phyloP scores from a whole-genome alignment of 352 stramenopile genomes.

The Pythium brachiatum region DNA sequence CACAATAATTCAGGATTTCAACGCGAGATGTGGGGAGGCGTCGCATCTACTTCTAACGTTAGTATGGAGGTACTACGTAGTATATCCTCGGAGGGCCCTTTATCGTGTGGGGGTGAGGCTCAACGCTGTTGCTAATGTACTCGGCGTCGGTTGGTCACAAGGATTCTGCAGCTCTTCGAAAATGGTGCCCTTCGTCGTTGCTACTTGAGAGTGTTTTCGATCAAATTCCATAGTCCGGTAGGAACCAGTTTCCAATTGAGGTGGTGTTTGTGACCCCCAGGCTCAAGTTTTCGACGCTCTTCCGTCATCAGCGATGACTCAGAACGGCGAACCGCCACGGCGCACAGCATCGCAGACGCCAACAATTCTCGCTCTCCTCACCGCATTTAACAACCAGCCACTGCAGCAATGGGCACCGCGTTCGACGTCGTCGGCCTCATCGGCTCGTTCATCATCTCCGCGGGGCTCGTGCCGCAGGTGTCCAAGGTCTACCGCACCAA shows the following conservation, averaged over 20 bases:
- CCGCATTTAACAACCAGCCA: conserved; percentile 11
- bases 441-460: conserved; percentile 57
- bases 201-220: background rate
- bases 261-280: background rate
- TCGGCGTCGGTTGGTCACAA: no score
- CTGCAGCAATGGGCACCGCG: conserved; percentile 23
- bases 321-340: background rate
- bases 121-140: no score
- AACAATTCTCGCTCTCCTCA: background rate
- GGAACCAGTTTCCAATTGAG: background rate
- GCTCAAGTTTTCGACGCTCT: background rate
- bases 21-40: no score
- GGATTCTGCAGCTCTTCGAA: no score
- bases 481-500: conserved; percentile 60
- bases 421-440: conserved; percentile 51
- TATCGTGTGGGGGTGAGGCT: no score
- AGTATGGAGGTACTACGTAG: no score
- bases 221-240: no score
- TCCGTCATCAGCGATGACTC: background rate
- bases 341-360: background rate
- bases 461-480: conserved; percentile 56
- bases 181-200: no score
- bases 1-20: no score
- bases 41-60: no score
- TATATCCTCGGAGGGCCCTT: no score